phyloP scores from a whole-genome alignment of 805 yeast species.

The Saturnispora galanensis region DNA sequence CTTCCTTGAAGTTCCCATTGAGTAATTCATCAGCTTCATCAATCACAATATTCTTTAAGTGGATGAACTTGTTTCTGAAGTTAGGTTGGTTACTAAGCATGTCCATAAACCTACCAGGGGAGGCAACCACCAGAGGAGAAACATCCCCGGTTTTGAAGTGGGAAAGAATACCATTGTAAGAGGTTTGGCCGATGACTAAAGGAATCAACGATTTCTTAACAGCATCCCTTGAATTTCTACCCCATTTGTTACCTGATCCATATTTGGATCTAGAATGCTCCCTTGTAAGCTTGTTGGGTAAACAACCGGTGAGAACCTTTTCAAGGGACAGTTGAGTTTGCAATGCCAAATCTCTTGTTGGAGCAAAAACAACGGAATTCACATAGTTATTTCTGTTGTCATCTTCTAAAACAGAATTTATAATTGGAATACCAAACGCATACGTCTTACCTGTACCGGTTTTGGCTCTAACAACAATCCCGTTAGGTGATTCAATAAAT shows the following conservation, averaged over 20 bases:
- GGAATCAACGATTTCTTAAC: constrained; percentile 23
- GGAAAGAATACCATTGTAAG: constrained; percentile 11
- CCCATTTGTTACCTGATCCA: constrained; percentile 5
- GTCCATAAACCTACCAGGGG: constrained; percentile 80
- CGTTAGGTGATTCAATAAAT: constrained; percentile 39
- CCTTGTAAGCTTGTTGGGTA: constrained; percentile 14
- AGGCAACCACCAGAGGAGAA: constrained; percentile 68
- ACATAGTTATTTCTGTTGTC: constrained; percentile 29
- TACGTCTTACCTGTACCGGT: constrained; percentile 95
- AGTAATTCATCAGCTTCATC: constrained; percentile 90
- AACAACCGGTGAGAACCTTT: constrained; percentile 29
- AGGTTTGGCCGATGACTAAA: constrained; percentile 36
- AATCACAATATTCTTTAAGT: constrained; percentile 56
- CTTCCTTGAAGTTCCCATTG: constrained; percentile 70
- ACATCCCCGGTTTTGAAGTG: constrained; percentile 16
- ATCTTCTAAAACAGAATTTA: constrained; percentile 40
- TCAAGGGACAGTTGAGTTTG: constrained; percentile 62
- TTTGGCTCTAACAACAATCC: constrained; percentile 80
- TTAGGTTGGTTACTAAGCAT: constrained; percentile 38
- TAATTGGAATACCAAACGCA: constrained; percentile 75
- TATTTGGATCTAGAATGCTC: constrained; percentile 13
- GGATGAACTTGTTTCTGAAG: constrained; percentile 37
- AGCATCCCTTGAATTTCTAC: neutral
- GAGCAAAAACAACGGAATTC: constrained; percentile 64
- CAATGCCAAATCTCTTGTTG: constrained; percentile 84